Percentiles rank a stretch among this genome's conserved stretches.
Evolutionary conservation across 2,329 filamentous ascomycete species (phyloP).

Genomic region (Talaromyces verruculosus): DNA sequence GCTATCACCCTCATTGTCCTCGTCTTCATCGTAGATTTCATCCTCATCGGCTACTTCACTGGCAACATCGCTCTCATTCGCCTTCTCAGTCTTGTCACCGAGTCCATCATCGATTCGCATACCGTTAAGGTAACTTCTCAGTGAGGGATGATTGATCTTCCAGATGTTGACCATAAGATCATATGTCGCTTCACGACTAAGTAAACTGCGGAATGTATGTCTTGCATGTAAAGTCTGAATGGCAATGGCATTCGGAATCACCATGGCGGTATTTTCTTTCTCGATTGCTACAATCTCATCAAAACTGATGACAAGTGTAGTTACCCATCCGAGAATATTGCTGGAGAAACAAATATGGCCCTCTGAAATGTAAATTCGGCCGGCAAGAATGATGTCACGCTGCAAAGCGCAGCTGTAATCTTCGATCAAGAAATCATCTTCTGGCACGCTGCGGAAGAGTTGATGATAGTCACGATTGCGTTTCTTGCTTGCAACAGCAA

Average conservation of each 20-base stretch:
- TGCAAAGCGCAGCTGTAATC: conserved; percentile 97
- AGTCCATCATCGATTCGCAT: conserved; percentile 76
- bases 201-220: conserved; percentile 92
- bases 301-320: conserved; percentile 95
- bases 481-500: conserved; percentile 94
- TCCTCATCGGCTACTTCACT: conserved; percentile 75
- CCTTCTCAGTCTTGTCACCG: conserved; percentile 88
- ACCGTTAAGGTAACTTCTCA: conserved; percentile 89
- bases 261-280: conserved; percentile 89
- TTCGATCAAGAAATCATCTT: conserved; percentile 96
- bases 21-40: conserved; percentile 55
- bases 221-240: conserved; percentile 94
- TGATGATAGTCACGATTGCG: conserved; percentile 93
- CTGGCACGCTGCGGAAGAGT: conserved; percentile 92
- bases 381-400: conserved; percentile 90
- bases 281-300: conserved; percentile 97
- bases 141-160: conserved; percentile 90
- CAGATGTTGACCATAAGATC: conserved; percentile 97
- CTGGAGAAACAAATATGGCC: conserved; percentile 98
- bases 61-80: conserved; percentile 67
- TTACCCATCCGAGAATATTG: conserved; percentile 98
- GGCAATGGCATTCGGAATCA: conserved; percentile 97
- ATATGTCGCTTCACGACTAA: conserved; percentile 92
- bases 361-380: conserved; percentile 92
- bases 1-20: conserved; percentile 59